A percentile compares a stretch with the other conserved stretches of the same genome.
phyloP scores from a whole-genome alignment of 305 asterid species.

The Salvia sclarea region DNA sequence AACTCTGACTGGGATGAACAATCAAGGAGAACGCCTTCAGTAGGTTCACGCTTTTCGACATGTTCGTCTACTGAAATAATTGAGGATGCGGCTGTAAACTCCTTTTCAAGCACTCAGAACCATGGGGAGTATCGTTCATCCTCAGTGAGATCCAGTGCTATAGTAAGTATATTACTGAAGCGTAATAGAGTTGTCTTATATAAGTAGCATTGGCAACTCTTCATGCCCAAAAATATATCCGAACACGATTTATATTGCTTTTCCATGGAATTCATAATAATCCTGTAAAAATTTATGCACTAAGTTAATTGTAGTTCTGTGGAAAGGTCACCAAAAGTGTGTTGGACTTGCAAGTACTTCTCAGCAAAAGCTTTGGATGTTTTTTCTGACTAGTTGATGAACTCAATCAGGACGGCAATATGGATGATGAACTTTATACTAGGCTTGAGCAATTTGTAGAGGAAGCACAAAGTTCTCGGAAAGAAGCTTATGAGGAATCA shows the following conservation, averaged over 20 bases:
- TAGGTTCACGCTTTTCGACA: constrained; percentile 55
- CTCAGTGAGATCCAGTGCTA: constrained; percentile 37
- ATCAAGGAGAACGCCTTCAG: constrained; percentile 55
- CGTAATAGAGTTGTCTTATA: constrained; percentile 2
- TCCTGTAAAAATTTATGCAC: constrained; percentile 4
- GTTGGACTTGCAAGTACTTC: constrained; percentile 2
- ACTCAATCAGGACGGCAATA: constrained; percentile 54
- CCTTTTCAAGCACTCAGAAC: constrained; percentile 33
- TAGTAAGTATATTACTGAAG: constrained; percentile 49
- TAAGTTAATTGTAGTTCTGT: constrained; percentile 6
- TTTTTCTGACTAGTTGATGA: constrained; percentile 34
- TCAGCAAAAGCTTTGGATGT: constrained; percentile 6
- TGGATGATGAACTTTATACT: constrained; percentile 54
- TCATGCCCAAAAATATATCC: neutral
- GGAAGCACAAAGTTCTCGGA: constrained; percentile 73
- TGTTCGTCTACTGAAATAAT: constrained; percentile 47
- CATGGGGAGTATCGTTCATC: constrained; percentile 23
- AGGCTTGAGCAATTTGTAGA: constrained; percentile 59
- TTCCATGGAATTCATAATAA: neutral
- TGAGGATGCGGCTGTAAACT: constrained; percentile 41
- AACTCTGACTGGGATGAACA: constrained; percentile 47
- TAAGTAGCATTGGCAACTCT: neutral
- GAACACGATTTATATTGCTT: neutral
- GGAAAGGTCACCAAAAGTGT: neutral
- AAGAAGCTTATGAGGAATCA: constrained; percentile 78